Conservation (phyloP, 192 early-diverging fungal genomes). For the Coemansia sp. region DNA sequence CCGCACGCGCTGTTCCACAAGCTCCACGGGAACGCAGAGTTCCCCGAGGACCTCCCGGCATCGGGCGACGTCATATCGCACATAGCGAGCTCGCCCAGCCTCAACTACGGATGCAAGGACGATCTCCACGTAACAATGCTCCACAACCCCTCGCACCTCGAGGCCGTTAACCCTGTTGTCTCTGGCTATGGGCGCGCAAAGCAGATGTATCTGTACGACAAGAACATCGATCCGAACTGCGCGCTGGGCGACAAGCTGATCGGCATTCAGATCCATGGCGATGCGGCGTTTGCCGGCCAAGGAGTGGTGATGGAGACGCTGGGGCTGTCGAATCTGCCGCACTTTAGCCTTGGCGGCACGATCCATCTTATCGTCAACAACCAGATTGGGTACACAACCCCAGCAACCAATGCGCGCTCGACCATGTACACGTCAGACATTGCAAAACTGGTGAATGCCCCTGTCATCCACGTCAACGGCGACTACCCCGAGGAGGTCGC, state of each 20-base stretch:
- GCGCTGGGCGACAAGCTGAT: constrained; percentile 90
- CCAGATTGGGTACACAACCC: constrained; percentile 97
- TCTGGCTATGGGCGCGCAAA: constrained; percentile 94
- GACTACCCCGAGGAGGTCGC: constrained; percentile 94
- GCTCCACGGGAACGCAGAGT: constrained; percentile 90
- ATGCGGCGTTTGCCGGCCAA: constrained; percentile 84
- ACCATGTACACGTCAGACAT: constrained; percentile 91
- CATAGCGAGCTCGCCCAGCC: constrained; percentile 74
- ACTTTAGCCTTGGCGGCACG: constrained; percentile 92
- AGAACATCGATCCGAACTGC: constrained; percentile 67
- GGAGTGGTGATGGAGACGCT: constrained; percentile 97
- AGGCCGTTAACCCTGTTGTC: constrained; percentile 94
- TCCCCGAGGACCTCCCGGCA: constrained; percentile 74
- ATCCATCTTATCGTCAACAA: constrained; percentile 99
- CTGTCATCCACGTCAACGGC: constrained; percentile 95
- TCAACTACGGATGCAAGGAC: constrained; percentile 63
- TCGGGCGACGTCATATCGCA: constrained; percentile 93
- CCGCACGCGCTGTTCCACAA: constrained; percentile 88
- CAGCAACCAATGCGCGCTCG: constrained; percentile 89
- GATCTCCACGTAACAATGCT: constrained; percentile 81
- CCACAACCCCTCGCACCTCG: constrained; percentile 98
- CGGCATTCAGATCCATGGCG: constrained; percentile 95
- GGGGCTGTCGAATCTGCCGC: constrained; percentile 92
- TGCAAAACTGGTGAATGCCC: constrained; percentile 94
- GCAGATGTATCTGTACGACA: constrained; percentile 80